A percentile compares a stretch with the other conserved stretches of the same genome.
Conservation (phyloP, 1,139 yeast species). For the Eremothecium cymbalariae region DNA sequence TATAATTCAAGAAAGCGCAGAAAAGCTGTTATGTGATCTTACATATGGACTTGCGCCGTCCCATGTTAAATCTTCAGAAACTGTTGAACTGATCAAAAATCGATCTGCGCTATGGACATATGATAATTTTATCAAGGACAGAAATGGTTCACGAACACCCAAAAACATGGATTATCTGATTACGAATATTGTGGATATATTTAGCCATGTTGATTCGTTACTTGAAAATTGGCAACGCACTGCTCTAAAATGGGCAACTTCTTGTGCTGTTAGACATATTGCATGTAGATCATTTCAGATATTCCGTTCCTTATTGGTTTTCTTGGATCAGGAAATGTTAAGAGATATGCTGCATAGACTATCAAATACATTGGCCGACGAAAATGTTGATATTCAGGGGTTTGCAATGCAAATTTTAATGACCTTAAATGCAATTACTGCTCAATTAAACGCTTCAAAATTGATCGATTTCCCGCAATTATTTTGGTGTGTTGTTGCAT, state of each 20-base stretch:
- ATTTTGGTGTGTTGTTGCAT: slow-evolving; percentile 94
- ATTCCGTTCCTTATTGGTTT: slow-evolving; percentile 70
- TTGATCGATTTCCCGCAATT: slow-evolving; percentile 84
- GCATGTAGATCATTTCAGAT: slow-evolving; percentile 95
- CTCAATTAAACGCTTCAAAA: slow-evolving; percentile 70
- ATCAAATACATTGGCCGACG: slow-evolving; percentile 89
- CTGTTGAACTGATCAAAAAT: slow-evolving; percentile 47
- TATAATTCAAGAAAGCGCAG: slow-evolving; percentile 78
- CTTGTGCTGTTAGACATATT: slow-evolving; percentile 93
- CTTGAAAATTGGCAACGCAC: slow-evolving; percentile 79
- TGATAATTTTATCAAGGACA: slow-evolving; percentile 73
- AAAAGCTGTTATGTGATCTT: slow-evolving; percentile 63
- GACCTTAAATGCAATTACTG: slow-evolving; percentile 89
- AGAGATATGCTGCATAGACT: slow-evolving; percentile 90
- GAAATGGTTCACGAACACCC: slow-evolving; percentile 80
- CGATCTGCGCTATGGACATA: slow-evolving; percentile 66
- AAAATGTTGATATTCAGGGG: slow-evolving; percentile 83
- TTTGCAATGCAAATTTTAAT: slow-evolving; percentile 94
- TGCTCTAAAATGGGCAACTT: slow-evolving; percentile 89
- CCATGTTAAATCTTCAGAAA: slow-evolving; percentile 46
- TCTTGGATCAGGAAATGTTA: slow-evolving; percentile 79
- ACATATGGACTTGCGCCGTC: slow-evolving; percentile 55
- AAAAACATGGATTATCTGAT: slow-evolving; percentile 76
- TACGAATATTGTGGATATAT: slow-evolving; percentile 52
- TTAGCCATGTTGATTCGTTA: slow-evolving; percentile 45